Percentiles rank a stretch among this genome's conserved stretches.
These are phyloP conservation scores for Protea cynaroides DNA, from an alignment of 164 flowering plant genomes.

Conservation along the genomic window DNA sequence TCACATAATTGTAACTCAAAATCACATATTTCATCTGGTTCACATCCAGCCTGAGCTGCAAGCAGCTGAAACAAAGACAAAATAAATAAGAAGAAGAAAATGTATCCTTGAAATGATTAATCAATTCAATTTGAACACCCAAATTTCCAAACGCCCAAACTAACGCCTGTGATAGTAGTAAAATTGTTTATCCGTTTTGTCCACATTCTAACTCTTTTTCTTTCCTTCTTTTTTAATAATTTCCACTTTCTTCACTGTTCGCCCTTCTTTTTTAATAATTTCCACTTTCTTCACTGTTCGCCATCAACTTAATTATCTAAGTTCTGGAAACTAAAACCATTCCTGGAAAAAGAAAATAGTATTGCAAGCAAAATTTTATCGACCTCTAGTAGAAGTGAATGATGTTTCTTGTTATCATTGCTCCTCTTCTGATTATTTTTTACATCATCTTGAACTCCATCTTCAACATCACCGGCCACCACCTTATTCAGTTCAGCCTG, in stretches of 20 bases:
- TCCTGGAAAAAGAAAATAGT: not conserved
- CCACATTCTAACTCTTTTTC: not conserved
- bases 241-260: no score
- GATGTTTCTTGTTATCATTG: slow-evolving; percentile 52
- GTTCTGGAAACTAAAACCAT: not conserved
- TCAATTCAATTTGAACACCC: not conserved
- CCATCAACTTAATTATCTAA: not conserved
- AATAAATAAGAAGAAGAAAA: not conserved
- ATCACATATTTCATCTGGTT: slow-evolving; percentile 80
- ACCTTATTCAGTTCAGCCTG: slow-evolving; percentile 86
- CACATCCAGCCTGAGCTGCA: slow-evolving; percentile 64
- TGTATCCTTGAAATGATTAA: not conserved
- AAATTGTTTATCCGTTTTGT: not conserved
- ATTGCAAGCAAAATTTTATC: not conserved
- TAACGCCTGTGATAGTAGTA: not conserved
- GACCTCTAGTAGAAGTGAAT: slow-evolving; percentile 75
- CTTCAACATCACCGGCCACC: slow-evolving; percentile 29
- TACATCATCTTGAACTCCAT: slow-evolving; percentile 28
- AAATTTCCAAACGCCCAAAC: not conserved
- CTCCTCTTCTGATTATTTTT: slow-evolving; percentile 23
- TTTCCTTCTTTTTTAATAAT: no score
- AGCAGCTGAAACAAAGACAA: slow-evolving; percentile 46
- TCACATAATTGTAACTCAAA: slow-evolving; percentile 97
- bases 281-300: not conserved
- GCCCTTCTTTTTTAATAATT: slow-evolving; percentile 6